Evolutionary conservation across 805 yeast species (phyloP).

Genomic region (Metschnikowia reukaufii): DNA sequence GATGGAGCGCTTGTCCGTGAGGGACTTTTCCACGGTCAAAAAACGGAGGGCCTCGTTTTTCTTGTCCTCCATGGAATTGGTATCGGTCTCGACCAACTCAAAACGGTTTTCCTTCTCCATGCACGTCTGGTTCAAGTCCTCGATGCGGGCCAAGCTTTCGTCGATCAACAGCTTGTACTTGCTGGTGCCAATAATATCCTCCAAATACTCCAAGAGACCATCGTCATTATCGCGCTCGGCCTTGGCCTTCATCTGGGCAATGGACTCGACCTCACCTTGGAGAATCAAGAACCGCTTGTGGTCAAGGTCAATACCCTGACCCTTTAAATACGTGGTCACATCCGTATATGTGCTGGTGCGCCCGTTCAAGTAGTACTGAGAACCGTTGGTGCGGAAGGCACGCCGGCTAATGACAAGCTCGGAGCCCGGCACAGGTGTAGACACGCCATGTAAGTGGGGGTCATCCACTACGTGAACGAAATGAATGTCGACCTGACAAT

Average conservation of each 20-base stretch:
- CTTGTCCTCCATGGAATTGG: slow-evolving; percentile 59
- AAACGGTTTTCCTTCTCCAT: slow-evolving; percentile 78
- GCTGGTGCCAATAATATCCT: slow-evolving; percentile 95
- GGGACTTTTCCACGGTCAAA: slow-evolving; percentile 61
- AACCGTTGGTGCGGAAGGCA: slow-evolving; percentile 73
- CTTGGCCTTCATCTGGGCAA: slow-evolving; percentile 98
- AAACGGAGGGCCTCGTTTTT: slow-evolving; percentile 70
- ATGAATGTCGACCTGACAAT: slow-evolving; percentile 89
- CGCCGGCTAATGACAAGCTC: slow-evolving; percentile 73
- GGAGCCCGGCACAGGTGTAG: slow-evolving; percentile 50
- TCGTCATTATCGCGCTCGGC: slow-evolving; percentile 92
- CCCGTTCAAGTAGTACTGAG: slow-evolving; percentile 75
- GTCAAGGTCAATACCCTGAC: slow-evolving; percentile 88
- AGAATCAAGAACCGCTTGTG: slow-evolving; percentile 92
- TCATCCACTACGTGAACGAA: slow-evolving; percentile 75
- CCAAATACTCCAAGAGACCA: slow-evolving; percentile 89
- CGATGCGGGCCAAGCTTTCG: slow-evolving; percentile 56
- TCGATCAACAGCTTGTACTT: slow-evolving; percentile 78
- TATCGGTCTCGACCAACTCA: slow-evolving; percentile 76
- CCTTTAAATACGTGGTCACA: slow-evolving; percentile 71
- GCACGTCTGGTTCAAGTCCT: slow-evolving; percentile 76
- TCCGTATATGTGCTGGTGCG: slow-evolving; percentile 69
- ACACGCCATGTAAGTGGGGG: slow-evolving; percentile 29
- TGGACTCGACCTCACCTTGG: slow-evolving; percentile 98
- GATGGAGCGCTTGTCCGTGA: slow-evolving; percentile 52